Base-by-base conservation (phyloP, 2,329 filamentous ascomycete genomes). In the Teratosphaeriaceae sp. region DNA sequence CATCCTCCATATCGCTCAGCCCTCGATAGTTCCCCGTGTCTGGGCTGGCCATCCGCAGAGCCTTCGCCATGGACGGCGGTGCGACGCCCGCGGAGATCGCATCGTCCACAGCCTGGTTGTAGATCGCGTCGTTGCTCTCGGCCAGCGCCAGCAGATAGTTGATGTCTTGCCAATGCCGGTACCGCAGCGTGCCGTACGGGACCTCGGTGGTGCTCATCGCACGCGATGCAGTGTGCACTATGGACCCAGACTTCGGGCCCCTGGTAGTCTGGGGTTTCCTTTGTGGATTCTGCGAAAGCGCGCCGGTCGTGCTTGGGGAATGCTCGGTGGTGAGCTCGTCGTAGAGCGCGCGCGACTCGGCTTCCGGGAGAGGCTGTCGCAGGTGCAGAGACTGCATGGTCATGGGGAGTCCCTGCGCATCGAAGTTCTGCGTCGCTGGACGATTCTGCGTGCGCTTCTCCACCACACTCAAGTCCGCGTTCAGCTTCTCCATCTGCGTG, bases 151-250 rank as follows among this genome's bases (percentile, higher is more conserved):
- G 62, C 40, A 75, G 57, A 38, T 70, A 64, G 40, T 71, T 69
- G 36, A 75, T 60, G 6, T 58, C 58, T 37, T 65, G 60, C 73
- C 73, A 76, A 45, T 73, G 73, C 45, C 66, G 62, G 54, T 70
- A 76, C 27, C 73, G 66, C 12, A 74, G 56, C 18, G 67, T 61
- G 29, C 65, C 65, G 12, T 73, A 53, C 0, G 68, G 60, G 22
- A 72, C 62, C 12, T 45, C 49, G 5, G 53, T 58, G 5, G 27
- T 15, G 42, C 49, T 53, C 9, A 41, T 7, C 2, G 44, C 23
- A 9, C 36, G 31, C 4, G 31, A 18, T 13, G 8, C n/a, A n/a
- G 8, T 20, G 15, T 8, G 13, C 8, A 13, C 24, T 8, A 27
- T 27, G 24, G 24, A 27, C 13, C 24, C n/a, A n/a, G n/a, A n/a